Evolutionary conservation across 176 grass and related monocot species (phyloP).

Genomic region (Dendrocalamus sinicus): DNA sequence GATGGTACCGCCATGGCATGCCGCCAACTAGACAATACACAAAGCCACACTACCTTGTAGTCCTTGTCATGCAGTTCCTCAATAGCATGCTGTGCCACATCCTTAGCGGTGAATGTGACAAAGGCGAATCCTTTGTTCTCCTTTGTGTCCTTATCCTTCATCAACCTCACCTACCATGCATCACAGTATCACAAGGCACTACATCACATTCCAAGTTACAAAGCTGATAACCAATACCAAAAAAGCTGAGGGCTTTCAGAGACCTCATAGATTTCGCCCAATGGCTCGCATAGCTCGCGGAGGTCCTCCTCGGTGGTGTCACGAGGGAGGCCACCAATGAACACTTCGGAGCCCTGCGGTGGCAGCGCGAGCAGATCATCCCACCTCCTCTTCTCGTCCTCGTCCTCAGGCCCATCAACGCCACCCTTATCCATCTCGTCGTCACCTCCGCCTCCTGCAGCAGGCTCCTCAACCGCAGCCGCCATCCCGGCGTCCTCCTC

Average conservation of each 20-base stretch:
- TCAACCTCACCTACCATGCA: conserved; percentile 74
- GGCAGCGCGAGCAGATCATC: conserved; percentile 75
- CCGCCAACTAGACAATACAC: background rate
- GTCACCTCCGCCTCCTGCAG: background rate
- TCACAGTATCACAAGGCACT: conserved; percentile 23
- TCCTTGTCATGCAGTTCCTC: conserved; percentile 90
- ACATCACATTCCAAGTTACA: background rate
- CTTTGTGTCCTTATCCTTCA: conserved; percentile 88
- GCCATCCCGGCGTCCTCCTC: conserved; percentile 36
- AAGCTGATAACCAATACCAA: background rate
- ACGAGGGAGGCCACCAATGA: conserved; percentile 79
- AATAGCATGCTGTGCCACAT: conserved; percentile 64
- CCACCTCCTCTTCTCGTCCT: conserved; percentile 81
- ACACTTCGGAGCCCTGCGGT: conserved; percentile 86
- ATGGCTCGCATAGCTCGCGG: conserved; percentile 71
- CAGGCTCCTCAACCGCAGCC: conserved; percentile 13
- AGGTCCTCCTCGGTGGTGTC: conserved; percentile 78
- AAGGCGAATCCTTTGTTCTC: conserved; percentile 97
- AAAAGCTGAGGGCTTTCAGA: background rate
- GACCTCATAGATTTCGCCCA: conserved; percentile 85
- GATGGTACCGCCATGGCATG: background rate
- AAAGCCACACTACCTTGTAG: conserved; percentile 63
- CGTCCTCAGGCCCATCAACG: conserved; percentile 52
- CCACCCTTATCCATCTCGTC: conserved; percentile 47
- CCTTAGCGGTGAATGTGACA: conserved; percentile 67